Evolutionary conservation across 257 asterid species (phyloP), one percentile per base, ranked within the genome.

Genomic region (Paraleonurus japonicus): DNA sequence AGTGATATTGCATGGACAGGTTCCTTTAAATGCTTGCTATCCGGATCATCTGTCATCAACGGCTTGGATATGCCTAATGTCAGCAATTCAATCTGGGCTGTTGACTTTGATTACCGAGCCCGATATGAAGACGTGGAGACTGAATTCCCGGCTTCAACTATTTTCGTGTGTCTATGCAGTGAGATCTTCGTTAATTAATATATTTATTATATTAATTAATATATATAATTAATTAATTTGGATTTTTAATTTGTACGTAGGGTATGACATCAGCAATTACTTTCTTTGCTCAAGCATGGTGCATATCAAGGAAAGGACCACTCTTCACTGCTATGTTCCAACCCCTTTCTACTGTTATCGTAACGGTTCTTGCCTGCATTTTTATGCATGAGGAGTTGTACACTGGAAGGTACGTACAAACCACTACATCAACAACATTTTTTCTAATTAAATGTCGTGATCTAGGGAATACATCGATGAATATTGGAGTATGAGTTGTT

Each of bases 251-350:
- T 16, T 7, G 5, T 47, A 15, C 1, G 6, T 24, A 65, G 70
- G 70, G 70, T 0, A 41, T 65, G 70, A 65, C 58, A 26, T 67
- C 72, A 17, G 72, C 72, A 8, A 15, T 48, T 0, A 48, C 61
- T 0, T 50, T 67, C 83, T 67, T 48, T 67, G 61, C 61, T 47
- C 72, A 47, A 50, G 72, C 61, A n/a, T 85, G 93, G 92, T 81
- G 87, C 80, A 73, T 88, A 45, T 75, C 87, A 24, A 61, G 37
- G 24, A 84, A 84, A 77, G 95, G 89, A 0, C 90, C 92, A 19
- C 80, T 81, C 26, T 89, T 87, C 51, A 74, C 94, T 9, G 92
- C 91, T 33, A 82, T 85, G 95, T 88, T 88, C 84, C 81, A 76
- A 74, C 95, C 95, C 57, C 58, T 90, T 6, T 24, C 60, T 35